Evolutionary conservation across 1,139 yeast species (phyloP).

Genomic region (Arxiozyma bovina): DNA sequence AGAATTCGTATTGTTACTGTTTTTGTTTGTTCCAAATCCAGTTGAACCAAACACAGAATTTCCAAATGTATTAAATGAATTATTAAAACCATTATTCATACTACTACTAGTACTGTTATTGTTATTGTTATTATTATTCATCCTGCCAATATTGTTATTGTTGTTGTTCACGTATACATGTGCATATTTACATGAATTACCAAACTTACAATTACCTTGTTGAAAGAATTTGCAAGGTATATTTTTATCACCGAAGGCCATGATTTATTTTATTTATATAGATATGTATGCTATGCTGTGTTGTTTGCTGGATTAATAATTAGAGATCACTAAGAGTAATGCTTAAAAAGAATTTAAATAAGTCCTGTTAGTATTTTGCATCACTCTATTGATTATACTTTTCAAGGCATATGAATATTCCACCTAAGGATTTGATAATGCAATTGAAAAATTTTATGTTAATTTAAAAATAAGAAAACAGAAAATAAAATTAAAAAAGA

Average conservation of each 20-base stretch:
- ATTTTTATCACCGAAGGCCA: conserved; percentile 12
- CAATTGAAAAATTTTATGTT: too few relatives aligned
- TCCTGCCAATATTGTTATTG: conserved; percentile 9
- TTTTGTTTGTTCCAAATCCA: conserved; percentile 1
- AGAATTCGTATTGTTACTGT: neutral
- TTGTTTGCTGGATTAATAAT: neutral
- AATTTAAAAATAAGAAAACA: too few relatives aligned
- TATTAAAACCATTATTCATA: neutral
- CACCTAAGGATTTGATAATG: too few relatives aligned
- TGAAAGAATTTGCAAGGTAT: conserved; percentile 34
- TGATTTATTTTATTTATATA: conserved; percentile 11
- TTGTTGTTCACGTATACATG: conserved; percentile 27
- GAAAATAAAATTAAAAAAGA: too few relatives aligned
- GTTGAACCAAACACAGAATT: conserved; percentile 2
- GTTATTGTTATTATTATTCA: conserved; percentile 9
- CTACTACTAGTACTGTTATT: conserved; percentile 4
- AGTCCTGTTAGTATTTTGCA: too few relatives aligned
- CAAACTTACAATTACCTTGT: conserved; percentile 34
- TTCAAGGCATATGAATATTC: too few relatives aligned
- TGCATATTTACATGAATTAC: conserved; percentile 35
- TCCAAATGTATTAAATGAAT: conserved; percentile 1
- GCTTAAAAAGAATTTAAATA: too few relatives aligned
- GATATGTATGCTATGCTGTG: neutral
- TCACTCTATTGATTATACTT: too few relatives aligned
- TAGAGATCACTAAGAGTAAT: too few relatives aligned